Percentiles rank a stretch among this genome's conserved stretches.
phyloP scores from a whole-genome alignment of 805 yeast species.

The Candida oleophila region DNA sequence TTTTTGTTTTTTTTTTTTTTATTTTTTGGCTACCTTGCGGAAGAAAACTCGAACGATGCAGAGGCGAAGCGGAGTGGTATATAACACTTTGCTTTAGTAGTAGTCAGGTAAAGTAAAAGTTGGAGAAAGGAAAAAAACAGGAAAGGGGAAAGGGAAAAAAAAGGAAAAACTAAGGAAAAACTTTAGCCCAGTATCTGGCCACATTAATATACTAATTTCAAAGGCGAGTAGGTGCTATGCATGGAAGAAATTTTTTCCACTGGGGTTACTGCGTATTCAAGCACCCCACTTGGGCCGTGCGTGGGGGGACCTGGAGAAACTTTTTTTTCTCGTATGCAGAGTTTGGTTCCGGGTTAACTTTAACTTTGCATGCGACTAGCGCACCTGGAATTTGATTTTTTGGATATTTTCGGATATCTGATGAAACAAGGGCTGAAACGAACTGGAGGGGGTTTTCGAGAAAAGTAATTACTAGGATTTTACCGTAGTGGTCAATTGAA shows the following conservation, averaged over 20 bases:
- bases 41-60: neutral
- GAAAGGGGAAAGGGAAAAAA: neutral
- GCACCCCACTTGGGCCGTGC: neutral
- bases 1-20: slow-evolving; percentile 1
- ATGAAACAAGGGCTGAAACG: too few relatives aligned
- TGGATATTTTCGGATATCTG: too few relatives aligned
- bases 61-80: neutral
- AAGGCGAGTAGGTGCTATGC: neutral
- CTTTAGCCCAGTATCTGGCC: neutral
- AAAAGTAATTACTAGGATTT: too few relatives aligned
- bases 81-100: neutral
- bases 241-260: neutral
- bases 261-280: neutral
- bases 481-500: too few relatives aligned
- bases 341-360: neutral
- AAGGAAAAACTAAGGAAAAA: neutral
- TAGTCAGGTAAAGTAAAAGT: too few relatives aligned
- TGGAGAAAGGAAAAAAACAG: neutral
- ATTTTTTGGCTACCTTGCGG: neutral
- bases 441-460: too few relatives aligned
- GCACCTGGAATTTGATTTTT: too few relatives aligned
- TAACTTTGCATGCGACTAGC: too few relatives aligned
- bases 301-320: slow-evolving; percentile 2
- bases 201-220: neutral
- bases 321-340: neutral